phyloP scores from a whole-genome alignment of 495 filamentous ascomycete genomes.

The Aspergillus baeticus region DNA sequence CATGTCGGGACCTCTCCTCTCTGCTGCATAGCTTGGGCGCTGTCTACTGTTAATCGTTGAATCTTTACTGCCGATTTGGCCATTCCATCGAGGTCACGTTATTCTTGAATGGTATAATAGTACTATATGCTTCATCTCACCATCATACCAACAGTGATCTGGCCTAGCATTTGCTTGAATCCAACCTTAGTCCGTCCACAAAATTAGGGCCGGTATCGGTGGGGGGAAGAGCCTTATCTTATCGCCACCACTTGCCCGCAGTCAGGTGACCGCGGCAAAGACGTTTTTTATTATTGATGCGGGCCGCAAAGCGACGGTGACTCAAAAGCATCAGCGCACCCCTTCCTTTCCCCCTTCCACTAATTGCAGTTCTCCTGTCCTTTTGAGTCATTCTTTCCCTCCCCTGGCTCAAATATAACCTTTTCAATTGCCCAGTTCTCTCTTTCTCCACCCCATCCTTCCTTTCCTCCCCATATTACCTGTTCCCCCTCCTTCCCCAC shows the following conservation, averaged over 20 bases:
- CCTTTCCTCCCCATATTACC: constrained; percentile 4
- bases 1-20: background rate
- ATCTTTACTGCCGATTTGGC: background rate
- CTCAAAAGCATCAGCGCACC: constrained; percentile 9
- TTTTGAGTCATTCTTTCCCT: constrained; percentile 1
- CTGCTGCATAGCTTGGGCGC: constrained; percentile 18
- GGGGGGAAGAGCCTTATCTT: constrained; percentile 17
- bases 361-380: background rate
- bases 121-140: constrained; percentile 1
- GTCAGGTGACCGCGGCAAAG: constrained; percentile 20
- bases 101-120: constrained; percentile 3
- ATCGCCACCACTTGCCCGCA: constrained; percentile 16
- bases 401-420: background rate
- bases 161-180: background rate
- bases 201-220: background rate
- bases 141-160: constrained; percentile 4
- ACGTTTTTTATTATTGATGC: background rate
- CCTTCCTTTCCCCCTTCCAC: background rate
- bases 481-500: constrained; percentile 19
- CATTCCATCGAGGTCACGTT: background rate
- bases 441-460: background rate
- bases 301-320: constrained; percentile 11
- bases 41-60: constrained; percentile 3
- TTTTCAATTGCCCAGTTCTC: background rate
- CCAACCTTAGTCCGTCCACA: background rate